Evolutionary conservation across 345 rosid genomes (phyloP).

Genomic region (Citrus maxima): DNA sequence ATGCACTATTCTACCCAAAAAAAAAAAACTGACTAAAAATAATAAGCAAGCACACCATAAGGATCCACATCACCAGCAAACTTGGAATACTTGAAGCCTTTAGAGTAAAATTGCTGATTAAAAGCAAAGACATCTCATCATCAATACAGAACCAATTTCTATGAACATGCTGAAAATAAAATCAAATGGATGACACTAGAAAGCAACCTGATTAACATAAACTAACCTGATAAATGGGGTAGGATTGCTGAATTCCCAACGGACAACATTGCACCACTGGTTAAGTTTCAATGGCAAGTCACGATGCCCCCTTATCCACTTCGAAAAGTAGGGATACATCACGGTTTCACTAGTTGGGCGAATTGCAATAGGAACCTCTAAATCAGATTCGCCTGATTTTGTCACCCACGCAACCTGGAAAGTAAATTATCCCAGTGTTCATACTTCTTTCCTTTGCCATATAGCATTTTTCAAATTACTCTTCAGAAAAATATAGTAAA

Average conservation of each 20-base stretch:
- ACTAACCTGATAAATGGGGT: constrained; percentile 94
- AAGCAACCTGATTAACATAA: background rate
- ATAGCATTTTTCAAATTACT: background rate
- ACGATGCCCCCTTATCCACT: constrained; percentile 98
- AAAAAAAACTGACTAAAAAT: background rate
- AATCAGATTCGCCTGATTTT: constrained; percentile 79
- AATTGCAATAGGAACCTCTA: constrained; percentile 92
- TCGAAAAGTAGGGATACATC: constrained; percentile 95
- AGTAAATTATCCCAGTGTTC: background rate
- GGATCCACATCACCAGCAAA: background rate
- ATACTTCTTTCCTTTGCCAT: background rate
- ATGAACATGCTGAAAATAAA: background rate
- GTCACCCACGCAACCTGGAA: constrained; percentile 98
- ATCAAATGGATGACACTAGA: background rate
- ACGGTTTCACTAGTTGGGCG: constrained; percentile 99
- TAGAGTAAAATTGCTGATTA: background rate
- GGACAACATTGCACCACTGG: constrained; percentile 99
- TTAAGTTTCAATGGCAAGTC: constrained; percentile 94
- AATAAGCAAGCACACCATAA: background rate
- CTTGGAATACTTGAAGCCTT: background rate
- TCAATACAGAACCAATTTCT: background rate
- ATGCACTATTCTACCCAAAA: background rate
- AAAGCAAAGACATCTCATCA: background rate
- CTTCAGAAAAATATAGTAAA: background rate
- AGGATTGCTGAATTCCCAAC: constrained; percentile 99